Base-by-base conservation (phyloP, 2,329 filamentous ascomycete genomes). In the Xylariaceae sp. region DNA sequence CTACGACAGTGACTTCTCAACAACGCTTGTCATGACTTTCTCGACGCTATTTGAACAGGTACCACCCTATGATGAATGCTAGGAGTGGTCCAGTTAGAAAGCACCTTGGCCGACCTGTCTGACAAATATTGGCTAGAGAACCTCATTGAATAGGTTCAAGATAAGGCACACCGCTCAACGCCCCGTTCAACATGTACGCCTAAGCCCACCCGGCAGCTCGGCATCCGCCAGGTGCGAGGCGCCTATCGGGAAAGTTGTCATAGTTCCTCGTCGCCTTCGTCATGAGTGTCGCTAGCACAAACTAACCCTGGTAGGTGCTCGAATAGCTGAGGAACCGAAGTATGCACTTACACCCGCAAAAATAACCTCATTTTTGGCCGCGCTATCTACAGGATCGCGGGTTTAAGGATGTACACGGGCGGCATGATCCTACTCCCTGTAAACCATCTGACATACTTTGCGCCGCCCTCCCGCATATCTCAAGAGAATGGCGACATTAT, bases 381-480 rank as follows among this genome's bases (percentile, higher is more conserved):
- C 48, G 21, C 48, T 51, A 51, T 51, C 23, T 26, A 44, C 33
- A 9, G 24, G 33, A 37, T 51, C 48, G 37, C 37, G 48, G 39
- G 21, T 44, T 51, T 51, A 37, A 51, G 49, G 39, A 52, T 45
- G 23, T 44, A 52, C 29, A 52, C 48, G 29, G 48, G 48, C 29
- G 39, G 48, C 39, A 52, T 52, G 37, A 52, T 52, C 39, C 39
- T 52, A 33, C 39, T 28, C 39, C 48, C 48, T 52, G n/a, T 52
- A 28, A 52, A 52, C 48, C 12, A 44, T 44, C 37, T 33, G 48
- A 41, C n/a, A 50, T 52, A 52, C 48, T 52, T 52, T 44, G 48
- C 39, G 48, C 21, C 39, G 37, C 21, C 29, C 17, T 50, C 36
- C 26, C 36, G 36, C 26, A 31, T 33, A 33, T 50, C 24, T 33